Conservation (phyloP, 1,139 yeast genomes). For the Saccharomyces hybrid region DNA sequence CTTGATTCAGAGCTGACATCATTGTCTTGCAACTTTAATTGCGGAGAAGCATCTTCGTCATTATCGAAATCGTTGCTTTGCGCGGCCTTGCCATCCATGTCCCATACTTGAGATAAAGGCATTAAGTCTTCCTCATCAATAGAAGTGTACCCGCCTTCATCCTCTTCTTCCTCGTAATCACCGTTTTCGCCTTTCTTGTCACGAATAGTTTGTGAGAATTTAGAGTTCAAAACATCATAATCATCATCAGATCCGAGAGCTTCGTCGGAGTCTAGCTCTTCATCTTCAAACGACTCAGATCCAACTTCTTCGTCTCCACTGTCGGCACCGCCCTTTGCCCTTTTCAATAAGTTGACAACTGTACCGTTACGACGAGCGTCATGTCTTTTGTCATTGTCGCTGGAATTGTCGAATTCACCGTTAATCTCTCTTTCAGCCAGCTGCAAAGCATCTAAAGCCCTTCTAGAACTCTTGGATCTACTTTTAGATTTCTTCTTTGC, state of each 20-base stretch:
- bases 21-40: conserved; percentile 15
- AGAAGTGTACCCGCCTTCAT: conserved; percentile 40
- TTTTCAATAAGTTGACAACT: conserved; percentile 35
- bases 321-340: conserved; percentile 14
- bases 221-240: conserved; percentile 57
- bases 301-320: conserved; percentile 34
- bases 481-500: conserved; percentile 28
- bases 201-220: conserved; percentile 60
- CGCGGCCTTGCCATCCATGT: conserved; percentile 52
- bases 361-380: conserved; percentile 30
- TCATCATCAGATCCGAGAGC: conserved; percentile 74
- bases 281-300: conserved; percentile 49
- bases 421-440: conserved; percentile 39
- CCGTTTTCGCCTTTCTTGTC: conserved; percentile 39
- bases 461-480: conserved; percentile 29
- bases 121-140: conserved; percentile 69
- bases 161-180: conserved; percentile 36
- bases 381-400: conserved; percentile 32
- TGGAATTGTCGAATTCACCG: conserved; percentile 29
- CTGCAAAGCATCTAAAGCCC: conserved; percentile 44
- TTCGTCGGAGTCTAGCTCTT: conserved; percentile 69
- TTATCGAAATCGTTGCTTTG: conserved; percentile 36
- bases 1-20: conserved; percentile 22
- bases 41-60: conserved; percentile 22
- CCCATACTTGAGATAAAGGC: conserved; percentile 84